Conservation (phyloP, 257 asterid genomes). For the Cynanchum wilfordii region DNA sequence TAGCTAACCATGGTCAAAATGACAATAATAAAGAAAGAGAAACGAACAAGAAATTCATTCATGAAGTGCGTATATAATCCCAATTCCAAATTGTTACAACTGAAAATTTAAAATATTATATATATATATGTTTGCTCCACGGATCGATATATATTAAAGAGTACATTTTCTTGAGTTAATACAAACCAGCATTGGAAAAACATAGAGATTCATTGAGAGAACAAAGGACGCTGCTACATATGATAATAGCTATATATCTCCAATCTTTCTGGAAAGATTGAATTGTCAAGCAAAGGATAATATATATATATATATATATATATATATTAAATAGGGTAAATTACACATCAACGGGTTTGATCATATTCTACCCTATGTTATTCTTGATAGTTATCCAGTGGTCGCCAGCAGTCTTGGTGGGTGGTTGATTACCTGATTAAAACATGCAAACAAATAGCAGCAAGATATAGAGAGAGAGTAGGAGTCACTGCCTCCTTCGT, state of each 20-base stretch:
- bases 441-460: not conserved
- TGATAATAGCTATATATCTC: conserved; percentile 5
- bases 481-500: conserved; percentile 18
- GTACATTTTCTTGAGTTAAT: not conserved
- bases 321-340: conserved; percentile 9
- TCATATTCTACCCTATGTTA: conserved; percentile 16
- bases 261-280: conserved; percentile 5
- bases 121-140: not conserved
- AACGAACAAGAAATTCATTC: not conserved
- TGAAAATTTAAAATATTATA: no score
- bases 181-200: not conserved
- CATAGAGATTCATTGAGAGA: not conserved
- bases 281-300: conserved; percentile 2
- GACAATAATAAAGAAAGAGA: not conserved
- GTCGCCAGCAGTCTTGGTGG: not conserved
- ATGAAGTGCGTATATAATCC: no score
- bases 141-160: not conserved
- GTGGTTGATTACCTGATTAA: not conserved
- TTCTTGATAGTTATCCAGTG: conserved; percentile 9
- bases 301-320: not conserved
- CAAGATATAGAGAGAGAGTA: not conserved
- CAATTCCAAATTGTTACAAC: not conserved
- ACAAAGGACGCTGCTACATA: not conserved
- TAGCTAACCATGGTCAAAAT: conserved; percentile 40
- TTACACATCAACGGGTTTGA: not conserved